Conservation (phyloP, 2,329 filamentous ascomycete species). For the Penicillium sp. region DNA sequence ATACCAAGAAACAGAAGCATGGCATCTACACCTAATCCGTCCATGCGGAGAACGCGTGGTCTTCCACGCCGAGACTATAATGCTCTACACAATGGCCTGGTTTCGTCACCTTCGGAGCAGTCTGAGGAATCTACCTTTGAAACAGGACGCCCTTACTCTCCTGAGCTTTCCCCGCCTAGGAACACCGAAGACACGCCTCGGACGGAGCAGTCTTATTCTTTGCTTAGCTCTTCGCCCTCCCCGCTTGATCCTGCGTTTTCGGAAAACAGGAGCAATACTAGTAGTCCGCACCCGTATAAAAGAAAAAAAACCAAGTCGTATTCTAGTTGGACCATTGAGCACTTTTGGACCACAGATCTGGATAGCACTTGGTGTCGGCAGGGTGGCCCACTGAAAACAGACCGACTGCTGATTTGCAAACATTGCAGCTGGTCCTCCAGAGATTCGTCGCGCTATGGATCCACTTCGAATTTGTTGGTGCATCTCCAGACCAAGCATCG, state of each 20-base stretch:
- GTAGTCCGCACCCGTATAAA: constrained; percentile 8
- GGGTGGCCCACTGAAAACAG: constrained; percentile 8
- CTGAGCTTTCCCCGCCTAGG: constrained; percentile 4
- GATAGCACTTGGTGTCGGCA: constrained; percentile 13
- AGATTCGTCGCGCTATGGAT: constrained; percentile 12
- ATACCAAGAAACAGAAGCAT: too few species aligned
- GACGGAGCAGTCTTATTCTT: constrained; percentile 7
- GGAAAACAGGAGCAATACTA: constrained; percentile 7
- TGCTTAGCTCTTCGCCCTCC: constrained; percentile 7
- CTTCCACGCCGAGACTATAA: not conserved
- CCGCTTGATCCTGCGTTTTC: constrained; percentile 9
- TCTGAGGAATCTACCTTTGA: constrained; percentile 6
- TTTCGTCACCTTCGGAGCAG: constrained; percentile 3
- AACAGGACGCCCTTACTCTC: constrained; percentile 4
- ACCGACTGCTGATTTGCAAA: constrained; percentile 6
- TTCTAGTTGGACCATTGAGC: constrained; percentile 5
- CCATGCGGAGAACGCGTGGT: too few species aligned
- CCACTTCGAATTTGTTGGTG: constrained; percentile 8
- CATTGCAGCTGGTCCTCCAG: constrained; percentile 11
- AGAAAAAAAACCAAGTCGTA: constrained; percentile 5
- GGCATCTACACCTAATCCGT: too few species aligned
- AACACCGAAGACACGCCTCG: constrained; percentile 5
- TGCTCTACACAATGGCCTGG: constrained; percentile 12
- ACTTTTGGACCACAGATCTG: constrained; percentile 13
- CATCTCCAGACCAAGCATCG: constrained; percentile 10